Evolutionary conservation across 495 filamentous ascomycete species (phyloP).

Genomic region (Penicillium chermesinum): DNA sequence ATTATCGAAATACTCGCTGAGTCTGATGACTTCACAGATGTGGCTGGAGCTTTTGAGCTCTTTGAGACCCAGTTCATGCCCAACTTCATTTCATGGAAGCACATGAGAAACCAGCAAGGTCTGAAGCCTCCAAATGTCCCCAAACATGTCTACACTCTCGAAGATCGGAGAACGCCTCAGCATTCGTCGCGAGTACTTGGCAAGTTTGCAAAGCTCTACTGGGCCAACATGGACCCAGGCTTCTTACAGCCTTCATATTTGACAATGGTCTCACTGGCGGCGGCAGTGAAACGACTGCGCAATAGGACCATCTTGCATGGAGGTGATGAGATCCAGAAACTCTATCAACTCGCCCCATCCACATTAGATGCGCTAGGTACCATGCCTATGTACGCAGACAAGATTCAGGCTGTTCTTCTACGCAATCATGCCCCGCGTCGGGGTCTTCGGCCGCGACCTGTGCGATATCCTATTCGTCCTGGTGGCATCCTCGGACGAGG

Average conservation of each 20-base stretch:
- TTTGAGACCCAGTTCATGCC: slow-evolving; percentile 74
- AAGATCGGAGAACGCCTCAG: slow-evolving; percentile 15
- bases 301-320: slow-evolving; percentile 29
- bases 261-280: slow-evolving; percentile 51
- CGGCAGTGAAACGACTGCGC: slow-evolving; percentile 40
- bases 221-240: slow-evolving; percentile 33
- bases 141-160: slow-evolving; percentile 22
- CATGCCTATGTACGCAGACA: slow-evolving; percentile 47
- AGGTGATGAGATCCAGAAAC: slow-evolving; percentile 23
- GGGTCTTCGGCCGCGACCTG: background rate
- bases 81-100: slow-evolving; percentile 66
- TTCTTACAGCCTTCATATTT: slow-evolving; percentile 48
- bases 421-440: slow-evolving; percentile 13
- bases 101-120: slow-evolving; percentile 25
- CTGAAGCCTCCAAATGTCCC: slow-evolving; percentile 28
- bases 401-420: slow-evolving; percentile 35
- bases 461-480: slow-evolving; percentile 8
- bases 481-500: slow-evolving; percentile 14
- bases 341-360: slow-evolving; percentile 40
- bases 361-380: slow-evolving; percentile 47
- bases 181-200: slow-evolving; percentile 24
- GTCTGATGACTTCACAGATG: slow-evolving; percentile 30
- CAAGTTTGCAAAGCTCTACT: slow-evolving; percentile 25
- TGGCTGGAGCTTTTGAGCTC: slow-evolving; percentile 53
- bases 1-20: slow-evolving; percentile 46